Evolutionary conservation across 768 basidiomycete genomes (phyloP).

Genomic region (Mycena filopes): DNA sequence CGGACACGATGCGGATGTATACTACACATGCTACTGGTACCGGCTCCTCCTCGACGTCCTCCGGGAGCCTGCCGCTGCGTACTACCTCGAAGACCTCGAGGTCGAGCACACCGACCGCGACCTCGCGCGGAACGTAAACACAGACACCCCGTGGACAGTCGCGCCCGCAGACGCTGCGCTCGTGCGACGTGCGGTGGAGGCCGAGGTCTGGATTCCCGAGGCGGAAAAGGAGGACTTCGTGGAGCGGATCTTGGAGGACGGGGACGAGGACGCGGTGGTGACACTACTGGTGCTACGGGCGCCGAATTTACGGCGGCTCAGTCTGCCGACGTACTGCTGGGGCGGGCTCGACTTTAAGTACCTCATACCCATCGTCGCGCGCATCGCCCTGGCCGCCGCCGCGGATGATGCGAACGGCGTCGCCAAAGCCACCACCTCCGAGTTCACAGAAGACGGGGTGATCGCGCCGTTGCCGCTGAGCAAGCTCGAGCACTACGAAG

Average conservation of each 20-base stretch:
- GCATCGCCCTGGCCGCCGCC: slow-evolving; percentile 6
- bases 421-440: no score
- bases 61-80: slow-evolving; percentile 1
- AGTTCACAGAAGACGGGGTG: no score
- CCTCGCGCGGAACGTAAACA: background rate
- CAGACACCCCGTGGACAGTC: background rate
- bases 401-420: background rate
- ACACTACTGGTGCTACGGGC: slow-evolving; percentile 10
- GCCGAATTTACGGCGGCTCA: slow-evolving; percentile 9
- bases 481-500: slow-evolving; percentile 7
- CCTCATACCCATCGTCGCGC: slow-evolving; percentile 10
- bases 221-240: background rate
- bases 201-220: background rate
- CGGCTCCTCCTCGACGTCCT: background rate
- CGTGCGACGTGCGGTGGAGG: background rate
- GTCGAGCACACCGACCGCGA: background rate
- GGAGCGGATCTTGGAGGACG: background rate
- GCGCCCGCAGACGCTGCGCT: background rate
- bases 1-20: background rate
- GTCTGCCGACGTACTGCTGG: slow-evolving; percentile 10
- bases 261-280: slow-evolving; percentile 10
- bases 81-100: slow-evolving; percentile 3
- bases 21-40: background rate
- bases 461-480: background rate
- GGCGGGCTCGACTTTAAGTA: slow-evolving; percentile 2